phyloP scores from a whole-genome alignment of 805 yeast species.

The Ogataea ramenticola region DNA sequence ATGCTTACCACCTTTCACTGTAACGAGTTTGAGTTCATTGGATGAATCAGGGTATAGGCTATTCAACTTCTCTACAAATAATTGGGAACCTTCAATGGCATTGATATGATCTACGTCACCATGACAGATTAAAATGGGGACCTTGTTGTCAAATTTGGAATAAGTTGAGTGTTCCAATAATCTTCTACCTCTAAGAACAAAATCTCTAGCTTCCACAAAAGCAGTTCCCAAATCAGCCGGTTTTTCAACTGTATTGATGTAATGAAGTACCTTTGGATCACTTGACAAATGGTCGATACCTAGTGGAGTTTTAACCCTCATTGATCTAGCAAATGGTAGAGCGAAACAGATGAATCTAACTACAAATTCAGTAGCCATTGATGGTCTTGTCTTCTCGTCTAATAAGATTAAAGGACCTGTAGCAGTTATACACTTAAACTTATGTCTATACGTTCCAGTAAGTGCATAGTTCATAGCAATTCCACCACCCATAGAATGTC shows the following conservation, averaged over 20 bases:
- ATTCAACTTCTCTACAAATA: slow-evolving; percentile 29
- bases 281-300: slow-evolving; percentile 48
- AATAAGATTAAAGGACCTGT: slow-evolving; percentile 55
- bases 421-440: slow-evolving; percentile 39
- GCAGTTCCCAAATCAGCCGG: slow-evolving; percentile 44
- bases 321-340: slow-evolving; percentile 36
- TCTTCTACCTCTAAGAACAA: slow-evolving; percentile 53
- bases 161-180: slow-evolving; percentile 33
- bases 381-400: slow-evolving; percentile 56
- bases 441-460: slow-evolving; percentile 40
- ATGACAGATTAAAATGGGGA: slow-evolving; percentile 51
- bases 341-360: slow-evolving; percentile 31
- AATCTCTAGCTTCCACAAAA: slow-evolving; percentile 49
- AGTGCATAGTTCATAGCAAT: slow-evolving; percentile 56
- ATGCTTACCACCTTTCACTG: slow-evolving; percentile 32
- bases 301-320: slow-evolving; percentile 44
- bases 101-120: slow-evolving; percentile 61
- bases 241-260: slow-evolving; percentile 31
- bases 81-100: slow-evolving; percentile 38
- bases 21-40: slow-evolving; percentile 17
- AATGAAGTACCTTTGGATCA: slow-evolving; percentile 38
- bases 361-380: slow-evolving; percentile 29
- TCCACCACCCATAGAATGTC: slow-evolving; percentile 84
- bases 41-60: slow-evolving; percentile 10
- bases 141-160: slow-evolving; percentile 27